These are phyloP conservation scores for Hortiboletus campestris DNA, from an alignment of 768 basidiomycete genomes.

Conservation along the genomic window DNA sequence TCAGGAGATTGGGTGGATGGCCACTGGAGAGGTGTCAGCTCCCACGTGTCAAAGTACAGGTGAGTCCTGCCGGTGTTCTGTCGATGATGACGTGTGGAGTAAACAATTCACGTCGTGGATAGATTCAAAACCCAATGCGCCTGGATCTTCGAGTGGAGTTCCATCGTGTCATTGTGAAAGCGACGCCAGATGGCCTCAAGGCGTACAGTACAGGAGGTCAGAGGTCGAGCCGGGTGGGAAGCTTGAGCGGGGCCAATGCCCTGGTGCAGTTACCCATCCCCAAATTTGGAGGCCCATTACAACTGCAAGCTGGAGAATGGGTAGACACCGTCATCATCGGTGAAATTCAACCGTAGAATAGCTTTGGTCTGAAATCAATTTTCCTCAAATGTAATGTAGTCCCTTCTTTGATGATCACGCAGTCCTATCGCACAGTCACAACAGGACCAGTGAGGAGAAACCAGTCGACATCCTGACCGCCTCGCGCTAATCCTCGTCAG, in stretches of 20 bases:
- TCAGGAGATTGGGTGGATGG: conserved; percentile 73
- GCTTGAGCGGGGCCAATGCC: conserved; percentile 78
- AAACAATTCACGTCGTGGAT: not conserved
- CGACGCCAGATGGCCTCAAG: conserved; percentile 43
- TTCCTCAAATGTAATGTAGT: not conserved
- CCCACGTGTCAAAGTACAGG: conserved; percentile 64
- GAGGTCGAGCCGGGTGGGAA: conserved; percentile 77
- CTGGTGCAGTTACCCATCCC: conserved; percentile 63
- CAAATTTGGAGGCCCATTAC: conserved; percentile 32
- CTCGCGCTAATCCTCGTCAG: conserved; percentile 44
- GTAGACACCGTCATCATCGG: conserved; percentile 67
- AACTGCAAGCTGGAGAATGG: conserved; percentile 51
- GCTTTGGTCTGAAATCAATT: not conserved
- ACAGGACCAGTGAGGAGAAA: not conserved
- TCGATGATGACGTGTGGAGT: not conserved
- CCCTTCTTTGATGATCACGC: not conserved
- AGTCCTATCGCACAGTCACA: not conserved
- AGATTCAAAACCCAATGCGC: conserved; percentile 61
- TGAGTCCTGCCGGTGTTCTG: conserved; percentile 29
- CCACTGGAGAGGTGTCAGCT: conserved; percentile 48
- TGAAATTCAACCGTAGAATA: conserved; percentile 45
- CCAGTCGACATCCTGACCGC: not conserved
- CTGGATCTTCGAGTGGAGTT: conserved; percentile 79
- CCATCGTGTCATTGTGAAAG: conserved; percentile 70
- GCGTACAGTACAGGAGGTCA: conserved; percentile 87